A percentile compares a stretch with the other conserved stretches of the same genome.
Conservation (phyloP, 768 basidiomycete genomes). For the Ramaria rubella region DNA sequence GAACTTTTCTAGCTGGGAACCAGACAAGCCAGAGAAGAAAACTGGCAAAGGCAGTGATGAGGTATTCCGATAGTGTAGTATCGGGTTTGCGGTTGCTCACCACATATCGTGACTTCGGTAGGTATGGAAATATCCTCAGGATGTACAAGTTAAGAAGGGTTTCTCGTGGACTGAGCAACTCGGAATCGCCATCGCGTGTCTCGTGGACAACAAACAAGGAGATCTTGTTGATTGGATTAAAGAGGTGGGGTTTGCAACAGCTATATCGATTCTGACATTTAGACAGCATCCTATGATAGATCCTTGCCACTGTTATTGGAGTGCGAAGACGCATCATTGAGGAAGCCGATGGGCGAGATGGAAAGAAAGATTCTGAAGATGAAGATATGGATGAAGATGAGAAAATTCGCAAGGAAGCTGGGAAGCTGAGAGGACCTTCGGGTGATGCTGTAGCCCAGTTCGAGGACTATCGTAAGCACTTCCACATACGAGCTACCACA, state of each 20-base stretch:
- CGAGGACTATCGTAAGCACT: slow-evolving; percentile 65
- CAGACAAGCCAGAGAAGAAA: slow-evolving; percentile 36
- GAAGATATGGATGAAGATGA: slow-evolving; percentile 29
- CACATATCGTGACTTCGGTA: background rate
- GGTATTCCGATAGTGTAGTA: slow-evolving; percentile 3
- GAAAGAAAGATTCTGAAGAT: slow-evolving; percentile 25
- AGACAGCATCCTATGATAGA: slow-evolving; percentile 32
- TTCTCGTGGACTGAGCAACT: slow-evolving; percentile 87
- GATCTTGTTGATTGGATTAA: slow-evolving; percentile 74
- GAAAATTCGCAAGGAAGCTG: slow-evolving; percentile 11
- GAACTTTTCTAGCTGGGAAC: slow-evolving; percentile 72
- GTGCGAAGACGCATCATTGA: slow-evolving; percentile 55
- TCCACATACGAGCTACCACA: background rate
- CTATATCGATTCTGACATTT: background rate
- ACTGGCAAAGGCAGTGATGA: slow-evolving; percentile 22
- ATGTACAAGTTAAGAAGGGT: slow-evolving; percentile 80
- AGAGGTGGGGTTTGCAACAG: slow-evolving; percentile 46
- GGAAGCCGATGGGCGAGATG: slow-evolving; percentile 42
- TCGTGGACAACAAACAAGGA: slow-evolving; percentile 59
- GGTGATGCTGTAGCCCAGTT: slow-evolving; percentile 63
- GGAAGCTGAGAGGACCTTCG: slow-evolving; percentile 43
- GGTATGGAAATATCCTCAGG: slow-evolving; percentile 37
- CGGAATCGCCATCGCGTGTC: slow-evolving; percentile 71
- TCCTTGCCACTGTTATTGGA: slow-evolving; percentile 51
- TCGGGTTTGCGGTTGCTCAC: slow-evolving; percentile 19